Base-by-base conservation (phyloP, 2,329 filamentous ascomycete species). In the Penicillium verrucosum region DNA sequence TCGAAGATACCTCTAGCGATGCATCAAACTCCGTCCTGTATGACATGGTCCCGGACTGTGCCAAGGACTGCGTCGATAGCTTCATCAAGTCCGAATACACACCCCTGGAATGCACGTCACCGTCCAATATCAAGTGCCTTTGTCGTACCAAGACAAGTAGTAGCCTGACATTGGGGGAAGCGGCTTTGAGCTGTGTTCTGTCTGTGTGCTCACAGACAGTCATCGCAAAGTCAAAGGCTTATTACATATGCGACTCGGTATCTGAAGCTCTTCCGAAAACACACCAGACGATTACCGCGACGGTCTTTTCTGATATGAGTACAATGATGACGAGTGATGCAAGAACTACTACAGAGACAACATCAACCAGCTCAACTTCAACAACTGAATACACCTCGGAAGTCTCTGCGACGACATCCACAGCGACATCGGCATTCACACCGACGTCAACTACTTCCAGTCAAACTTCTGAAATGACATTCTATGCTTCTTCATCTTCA, bases 161-260 rank as follows among this genome's bases (percentile, higher is more conserved):
- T 30, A 86, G 85, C 10, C 87, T 85, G 64, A 90, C 89, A 1
- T 67, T 90, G 46, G 88, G 87, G n/a, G 89, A 91, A 73, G 88
- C 81, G 11, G 86, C 85, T 5, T 73, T 90, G 60, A 82, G 87
- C 66, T 92, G 89, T 70, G 80, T 89, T 34, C 76, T 82, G 9
- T 82, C 82, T 2, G 74, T 73, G 14, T 92, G 89, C 70, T 70
- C 75, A 5, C 74, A 77, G 3, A 65, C 73, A 11, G 79, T 82
- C 49, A 69, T 70, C 10, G 64, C 68, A 34, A 73, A 80, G 71
- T 67, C 78, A 63, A 72, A 76, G 30, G 77, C 81, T 3, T 74
- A 81, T 52, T 75, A 73, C 23, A 85, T 90, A 75, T 91, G 88
- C 65, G 71, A 62, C 69, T 73, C 61, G 58, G 73, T 72, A 58